Conservation (phyloP, 148 eudicot genomes). For the Rhododendron ferrugineum region DNA sequence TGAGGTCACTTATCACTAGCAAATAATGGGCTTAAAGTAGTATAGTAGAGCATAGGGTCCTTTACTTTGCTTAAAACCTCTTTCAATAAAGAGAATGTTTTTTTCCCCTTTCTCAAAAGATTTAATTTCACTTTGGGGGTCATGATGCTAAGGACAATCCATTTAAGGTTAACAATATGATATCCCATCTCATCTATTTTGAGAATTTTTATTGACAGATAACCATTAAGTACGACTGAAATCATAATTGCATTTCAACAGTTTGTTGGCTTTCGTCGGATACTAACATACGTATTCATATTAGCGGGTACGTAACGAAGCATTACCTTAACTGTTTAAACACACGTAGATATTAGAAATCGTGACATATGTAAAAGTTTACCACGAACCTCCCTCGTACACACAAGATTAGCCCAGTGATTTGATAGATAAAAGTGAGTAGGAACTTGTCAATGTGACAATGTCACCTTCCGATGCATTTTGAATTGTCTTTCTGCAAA, state of each 20-base stretch:
- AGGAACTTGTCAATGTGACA: neutral
- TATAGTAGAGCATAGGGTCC: neutral
- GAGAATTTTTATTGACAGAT: neutral
- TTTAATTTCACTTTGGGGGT: neutral
- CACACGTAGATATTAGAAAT: neutral
- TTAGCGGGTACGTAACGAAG: neutral
- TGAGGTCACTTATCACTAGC: neutral
- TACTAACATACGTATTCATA: neutral
- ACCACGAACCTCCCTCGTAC: neutral
- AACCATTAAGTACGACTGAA: neutral
- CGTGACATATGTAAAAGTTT: neutral
- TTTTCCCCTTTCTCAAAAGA: neutral
- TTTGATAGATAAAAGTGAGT: neutral
- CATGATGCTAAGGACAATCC: neutral
- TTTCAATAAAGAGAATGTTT: neutral
- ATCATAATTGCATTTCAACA: neutral
- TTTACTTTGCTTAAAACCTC: neutral
- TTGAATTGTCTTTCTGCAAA: neutral
- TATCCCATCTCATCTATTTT: neutral
- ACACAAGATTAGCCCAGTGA: neutral
- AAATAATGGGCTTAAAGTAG: neutral
- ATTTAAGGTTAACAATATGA: neutral
- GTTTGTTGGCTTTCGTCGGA: neutral
- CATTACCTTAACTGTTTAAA: neutral
- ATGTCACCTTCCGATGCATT: neutral